Evolutionary conservation across 2,329 filamentous ascomycete species (phyloP).

Genomic region (Emmonsiellopsis sp.): DNA sequence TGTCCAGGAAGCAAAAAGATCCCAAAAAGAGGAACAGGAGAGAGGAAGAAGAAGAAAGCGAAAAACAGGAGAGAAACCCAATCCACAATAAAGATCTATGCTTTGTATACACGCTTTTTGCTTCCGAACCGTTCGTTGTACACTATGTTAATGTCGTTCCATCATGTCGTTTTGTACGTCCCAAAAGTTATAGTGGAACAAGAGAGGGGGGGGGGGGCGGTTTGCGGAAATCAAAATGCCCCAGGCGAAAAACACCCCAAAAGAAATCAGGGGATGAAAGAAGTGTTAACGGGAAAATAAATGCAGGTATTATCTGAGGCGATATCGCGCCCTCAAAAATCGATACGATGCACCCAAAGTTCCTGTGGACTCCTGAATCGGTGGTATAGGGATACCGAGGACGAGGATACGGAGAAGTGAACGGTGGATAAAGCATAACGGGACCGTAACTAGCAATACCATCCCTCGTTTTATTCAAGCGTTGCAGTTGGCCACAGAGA

Average conservation of each 20-base stretch:
- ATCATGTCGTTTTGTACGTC: background rate
- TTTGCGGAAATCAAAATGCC: background rate
- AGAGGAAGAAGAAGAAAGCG: background rate
- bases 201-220: background rate
- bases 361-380: conserved; percentile 10
- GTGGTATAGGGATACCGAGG: conserved; percentile 9
- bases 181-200: background rate
- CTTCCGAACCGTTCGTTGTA: background rate
- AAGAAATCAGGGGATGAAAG: background rate
- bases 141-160: background rate
- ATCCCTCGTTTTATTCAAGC: background rate
- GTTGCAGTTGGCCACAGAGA: background rate
- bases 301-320: conserved; percentile 77
- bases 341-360: conserved; percentile 52
- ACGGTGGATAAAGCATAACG: background rate
- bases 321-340: conserved; percentile 76
- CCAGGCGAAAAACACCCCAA: background rate
- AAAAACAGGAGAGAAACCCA: conserved; percentile 1
- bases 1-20: background rate
- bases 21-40: background rate
- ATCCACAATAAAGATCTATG: background rate
- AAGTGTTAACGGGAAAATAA: background rate
- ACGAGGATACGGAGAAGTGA: background rate
- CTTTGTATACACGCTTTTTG: background rate
- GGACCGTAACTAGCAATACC: background rate